These are phyloP conservation scores for Geranium rotundifolium DNA, from an alignment of 345 rosid species.

Conservation along the genomic window DNA sequence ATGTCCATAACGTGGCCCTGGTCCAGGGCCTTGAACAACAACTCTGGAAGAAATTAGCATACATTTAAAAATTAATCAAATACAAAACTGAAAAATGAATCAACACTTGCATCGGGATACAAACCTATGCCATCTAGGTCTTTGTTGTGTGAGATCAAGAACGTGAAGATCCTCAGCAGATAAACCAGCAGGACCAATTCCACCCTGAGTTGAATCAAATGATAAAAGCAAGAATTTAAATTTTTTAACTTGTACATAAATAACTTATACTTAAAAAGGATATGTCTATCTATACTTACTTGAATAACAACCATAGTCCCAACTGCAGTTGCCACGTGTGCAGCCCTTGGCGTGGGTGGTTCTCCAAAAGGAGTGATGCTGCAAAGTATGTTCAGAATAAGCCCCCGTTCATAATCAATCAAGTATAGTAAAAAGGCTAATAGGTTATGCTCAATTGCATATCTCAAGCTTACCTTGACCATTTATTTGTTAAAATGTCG, in stretches of 20 bases:
- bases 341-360: constrained; percentile 98
- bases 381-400: constrained; percentile 3
- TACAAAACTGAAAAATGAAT: constrained; percentile 3
- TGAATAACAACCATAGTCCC: constrained; percentile 99
- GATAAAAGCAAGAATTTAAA: not conserved
- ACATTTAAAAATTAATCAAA: constrained; percentile 11
- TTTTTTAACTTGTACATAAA: not conserved
- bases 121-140: constrained; percentile 98
- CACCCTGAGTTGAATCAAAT: constrained; percentile 53
- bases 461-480: constrained; percentile 39
- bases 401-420: not conserved
- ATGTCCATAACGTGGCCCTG: constrained; percentile 98
- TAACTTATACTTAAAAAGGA: constrained; percentile 1
- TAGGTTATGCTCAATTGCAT: not conserved
- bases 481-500: constrained; percentile 40
- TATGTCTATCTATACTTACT: constrained; percentile 29
- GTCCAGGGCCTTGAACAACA: constrained; percentile 99
- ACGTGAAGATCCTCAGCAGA: constrained; percentile 99
- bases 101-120: constrained; percentile 8
- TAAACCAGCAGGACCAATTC: constrained; percentile 99
- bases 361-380: constrained; percentile 90
- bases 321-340: constrained; percentile 97
- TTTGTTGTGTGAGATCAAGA: constrained; percentile 90
- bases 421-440: not conserved
- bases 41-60: constrained; percentile 47